phyloP scores from a whole-genome alignment of 257 asterid species.

The Solanum chiquidenum region DNA sequence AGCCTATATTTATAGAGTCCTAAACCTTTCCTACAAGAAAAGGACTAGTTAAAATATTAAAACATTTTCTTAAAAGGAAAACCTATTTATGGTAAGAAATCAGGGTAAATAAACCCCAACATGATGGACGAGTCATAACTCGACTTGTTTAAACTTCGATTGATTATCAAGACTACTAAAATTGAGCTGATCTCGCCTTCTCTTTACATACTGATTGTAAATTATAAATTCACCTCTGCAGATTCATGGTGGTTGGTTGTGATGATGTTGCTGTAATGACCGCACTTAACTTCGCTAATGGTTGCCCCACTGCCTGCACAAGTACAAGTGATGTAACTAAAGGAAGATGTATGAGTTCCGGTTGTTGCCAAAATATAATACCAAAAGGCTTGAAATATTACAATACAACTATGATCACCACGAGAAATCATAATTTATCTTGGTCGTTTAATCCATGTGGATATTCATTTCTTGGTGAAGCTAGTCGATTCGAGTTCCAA shows the following conservation, averaged over 20 bases:
- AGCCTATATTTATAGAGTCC: too few species aligned
- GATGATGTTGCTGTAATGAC: conserved; percentile 27
- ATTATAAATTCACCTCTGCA: background rate
- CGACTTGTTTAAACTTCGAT: too few species aligned
- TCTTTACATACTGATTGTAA: background rate
- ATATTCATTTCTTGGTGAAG: conserved; percentile 63
- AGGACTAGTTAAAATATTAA: too few species aligned
- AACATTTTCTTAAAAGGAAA: too few species aligned
- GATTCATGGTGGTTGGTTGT: conserved; percentile 52
- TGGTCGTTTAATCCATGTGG: conserved; percentile 45
- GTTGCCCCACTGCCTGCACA: conserved; percentile 37
- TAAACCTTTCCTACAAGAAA: too few species aligned
- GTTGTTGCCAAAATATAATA: conserved; percentile 57
- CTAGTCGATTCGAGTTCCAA: conserved; percentile 22
- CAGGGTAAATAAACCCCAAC: too few species aligned
- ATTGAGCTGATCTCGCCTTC: too few species aligned
- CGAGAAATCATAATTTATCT: conserved; percentile 15
- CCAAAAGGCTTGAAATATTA: conserved; percentile 37
- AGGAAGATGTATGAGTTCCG: conserved; percentile 50
- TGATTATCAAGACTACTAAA: too few species aligned
- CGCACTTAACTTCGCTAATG: conserved; percentile 27
- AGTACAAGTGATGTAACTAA: conserved; percentile 19
- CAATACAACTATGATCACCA: background rate
- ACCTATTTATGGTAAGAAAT: too few species aligned
- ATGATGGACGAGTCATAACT: too few species aligned